These are phyloP conservation scores for Dothistroma pini DNA, from an alignment of 2,329 filamentous ascomycete genomes.

Conservation along the genomic window DNA sequence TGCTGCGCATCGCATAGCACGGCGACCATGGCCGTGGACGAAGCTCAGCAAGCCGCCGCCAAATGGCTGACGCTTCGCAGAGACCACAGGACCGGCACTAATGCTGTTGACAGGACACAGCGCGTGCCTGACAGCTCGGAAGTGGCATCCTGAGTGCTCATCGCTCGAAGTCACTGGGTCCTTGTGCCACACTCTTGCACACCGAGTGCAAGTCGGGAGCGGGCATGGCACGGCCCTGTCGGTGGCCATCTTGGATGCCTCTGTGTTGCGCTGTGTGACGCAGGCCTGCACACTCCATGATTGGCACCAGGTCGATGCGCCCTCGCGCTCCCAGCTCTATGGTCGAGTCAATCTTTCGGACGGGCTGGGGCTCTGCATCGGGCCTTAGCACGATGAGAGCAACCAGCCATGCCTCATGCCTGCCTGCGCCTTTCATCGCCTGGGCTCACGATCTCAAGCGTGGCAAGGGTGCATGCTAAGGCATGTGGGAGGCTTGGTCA, in stretches of 20 bases:
- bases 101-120: slow-evolving; percentile 25
- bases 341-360: slow-evolving; percentile 11
- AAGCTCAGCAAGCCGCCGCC: background rate
- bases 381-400: slow-evolving; percentile 14
- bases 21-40: slow-evolving; percentile 2
- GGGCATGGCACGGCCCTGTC: slow-evolving; percentile 12
- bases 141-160: slow-evolving; percentile 8
- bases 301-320: slow-evolving; percentile 18
- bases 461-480: slow-evolving; percentile 13
- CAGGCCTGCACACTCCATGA: slow-evolving; percentile 12
- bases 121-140: slow-evolving; percentile 24
- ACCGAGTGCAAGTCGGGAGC: slow-evolving; percentile 8
- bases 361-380: slow-evolving; percentile 17
- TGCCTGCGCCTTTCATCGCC: slow-evolving; percentile 14
- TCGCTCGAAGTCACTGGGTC: slow-evolving; percentile 10
- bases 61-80: background rate
- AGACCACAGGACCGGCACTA: slow-evolving; percentile 13
- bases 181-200: slow-evolving; percentile 6
- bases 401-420: slow-evolving; percentile 14
- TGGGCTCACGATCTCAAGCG: slow-evolving; percentile 12
- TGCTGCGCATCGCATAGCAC: background rate
- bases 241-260: slow-evolving; percentile 12
- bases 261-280: slow-evolving; percentile 18
- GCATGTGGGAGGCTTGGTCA: slow-evolving; percentile 5
- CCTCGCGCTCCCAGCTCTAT: slow-evolving; percentile 18